Conservation (phyloP, 805 yeast species). For the Pichia kluyveri region DNA sequence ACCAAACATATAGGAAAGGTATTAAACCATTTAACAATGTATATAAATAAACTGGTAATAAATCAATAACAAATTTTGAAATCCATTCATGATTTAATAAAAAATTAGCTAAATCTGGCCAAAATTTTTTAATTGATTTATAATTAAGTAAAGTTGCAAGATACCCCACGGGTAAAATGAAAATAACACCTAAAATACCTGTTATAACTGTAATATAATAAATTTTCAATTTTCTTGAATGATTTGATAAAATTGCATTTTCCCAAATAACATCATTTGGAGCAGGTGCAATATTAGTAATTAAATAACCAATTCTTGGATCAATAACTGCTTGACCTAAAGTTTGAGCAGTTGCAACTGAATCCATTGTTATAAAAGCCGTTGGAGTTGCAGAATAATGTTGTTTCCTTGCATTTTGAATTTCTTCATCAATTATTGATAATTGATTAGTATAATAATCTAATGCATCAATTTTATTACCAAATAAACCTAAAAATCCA, state of each 20-base stretch:
- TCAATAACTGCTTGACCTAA: conserved; percentile 92
- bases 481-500: conserved; percentile 56
- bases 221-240: conserved; percentile 57
- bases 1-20: conserved; percentile 80
- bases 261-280: conserved; percentile 95
- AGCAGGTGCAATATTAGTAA: conserved; percentile 85
- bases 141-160: conserved; percentile 74
- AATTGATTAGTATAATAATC: conserved; percentile 64
- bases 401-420: conserved; percentile 50
- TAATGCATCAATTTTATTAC: conserved; percentile 72
- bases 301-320: conserved; percentile 76
- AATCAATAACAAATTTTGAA: conserved; percentile 71
- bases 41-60: conserved; percentile 85
- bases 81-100: conserved; percentile 62
- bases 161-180: conserved; percentile 77
- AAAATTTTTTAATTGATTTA: conserved; percentile 66
- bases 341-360: conserved; percentile 94
- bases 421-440: conserved; percentile 61
- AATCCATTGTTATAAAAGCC: conserved; percentile 90
- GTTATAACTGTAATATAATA: conserved; percentile 59
- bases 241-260: conserved; percentile 71
- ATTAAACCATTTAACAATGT: conserved; percentile 73
- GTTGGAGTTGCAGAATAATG: conserved; percentile 80
- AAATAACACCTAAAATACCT: conserved; percentile 58
- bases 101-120: conserved; percentile 73